Evolutionary conservation across 2,329 filamentous ascomycete species (phyloP).

Genomic region (Diaporthe longicolla): DNA sequence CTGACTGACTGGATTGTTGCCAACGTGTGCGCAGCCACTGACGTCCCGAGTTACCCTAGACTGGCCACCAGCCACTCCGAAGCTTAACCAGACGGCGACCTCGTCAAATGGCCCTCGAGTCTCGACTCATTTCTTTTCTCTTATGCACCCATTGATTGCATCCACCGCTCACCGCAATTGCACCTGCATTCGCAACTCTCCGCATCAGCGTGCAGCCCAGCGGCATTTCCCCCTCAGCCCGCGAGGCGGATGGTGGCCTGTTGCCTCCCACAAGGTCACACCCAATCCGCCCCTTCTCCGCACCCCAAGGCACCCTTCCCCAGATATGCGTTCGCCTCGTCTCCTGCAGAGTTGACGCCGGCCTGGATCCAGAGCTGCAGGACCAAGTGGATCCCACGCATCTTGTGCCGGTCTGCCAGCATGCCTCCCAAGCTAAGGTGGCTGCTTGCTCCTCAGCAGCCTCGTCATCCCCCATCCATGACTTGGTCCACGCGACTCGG

Average conservation of each 20-base stretch:
- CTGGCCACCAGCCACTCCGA: constrained; percentile 1
- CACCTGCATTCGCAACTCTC: neutral
- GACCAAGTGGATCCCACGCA: constrained; percentile 9
- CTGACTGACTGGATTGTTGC: constrained; percentile 20
- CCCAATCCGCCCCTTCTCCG: constrained; percentile 26
- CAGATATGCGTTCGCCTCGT: constrained; percentile 17
- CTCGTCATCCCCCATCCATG: constrained; percentile 18
- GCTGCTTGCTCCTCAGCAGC: neutral
- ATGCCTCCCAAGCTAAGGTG: neutral
- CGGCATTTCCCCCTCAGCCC: neutral
- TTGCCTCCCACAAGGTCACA: constrained; percentile 7
- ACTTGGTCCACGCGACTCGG: constrained; percentile 30
- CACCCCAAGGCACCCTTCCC: constrained; percentile 25
- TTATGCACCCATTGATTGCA: neutral
- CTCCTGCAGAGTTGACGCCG: constrained; percentile 8
- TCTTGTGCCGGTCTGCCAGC: neutral
- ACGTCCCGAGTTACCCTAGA: neutral
- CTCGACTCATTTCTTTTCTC: constrained; percentile 9
- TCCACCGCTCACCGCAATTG: constrained; percentile 21
- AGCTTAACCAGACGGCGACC: constrained; percentile 10
- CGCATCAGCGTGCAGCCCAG: neutral
- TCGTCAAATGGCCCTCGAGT: neutral
- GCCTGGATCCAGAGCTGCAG: constrained; percentile 17
- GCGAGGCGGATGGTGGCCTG: neutral
- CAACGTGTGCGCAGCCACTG: constrained; percentile 20